Conservation (phyloP, 2,329 filamentous ascomycete species). For the Fusarium longipes region DNA sequence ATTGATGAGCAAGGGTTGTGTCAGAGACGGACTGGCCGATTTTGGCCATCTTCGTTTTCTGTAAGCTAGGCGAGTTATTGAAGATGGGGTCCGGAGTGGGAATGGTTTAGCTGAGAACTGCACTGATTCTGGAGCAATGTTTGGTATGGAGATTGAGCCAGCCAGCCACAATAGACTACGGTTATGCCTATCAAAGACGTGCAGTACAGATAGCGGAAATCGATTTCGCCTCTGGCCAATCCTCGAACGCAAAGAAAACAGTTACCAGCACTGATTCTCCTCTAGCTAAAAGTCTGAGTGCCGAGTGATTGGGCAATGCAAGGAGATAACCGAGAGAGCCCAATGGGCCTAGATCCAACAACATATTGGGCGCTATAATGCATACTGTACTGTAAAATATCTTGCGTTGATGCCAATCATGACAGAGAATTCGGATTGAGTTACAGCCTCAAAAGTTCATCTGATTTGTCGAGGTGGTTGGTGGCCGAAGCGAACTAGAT, state of each 20-base stretch:
- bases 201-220: constrained; percentile 10
- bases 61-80: background rate
- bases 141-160: constrained; percentile 22
- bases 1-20: background rate
- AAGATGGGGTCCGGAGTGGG: constrained; percentile 32
- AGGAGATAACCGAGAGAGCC: constrained; percentile 8
- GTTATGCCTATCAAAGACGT: constrained; percentile 22
- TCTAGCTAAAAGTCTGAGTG: constrained; percentile 9
- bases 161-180: constrained; percentile 31
- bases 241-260: background rate
- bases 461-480: background rate
- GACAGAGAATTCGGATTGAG: background rate
- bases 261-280: background rate
- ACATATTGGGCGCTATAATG: background rate
- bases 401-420: background rate
- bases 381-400: background rate
- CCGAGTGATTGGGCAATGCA: background rate
- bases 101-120: constrained; percentile 14
- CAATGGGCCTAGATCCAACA: constrained; percentile 7
- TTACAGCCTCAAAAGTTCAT: background rate
- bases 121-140: background rate
- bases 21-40: background rate
- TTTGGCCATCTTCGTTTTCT: background rate
- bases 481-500: background rate
- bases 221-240: constrained; percentile 8